These are phyloP conservation scores for Colletotrichum incanum DNA, from an alignment of 2,329 filamentous ascomycete species.

Conservation along the genomic window DNA sequence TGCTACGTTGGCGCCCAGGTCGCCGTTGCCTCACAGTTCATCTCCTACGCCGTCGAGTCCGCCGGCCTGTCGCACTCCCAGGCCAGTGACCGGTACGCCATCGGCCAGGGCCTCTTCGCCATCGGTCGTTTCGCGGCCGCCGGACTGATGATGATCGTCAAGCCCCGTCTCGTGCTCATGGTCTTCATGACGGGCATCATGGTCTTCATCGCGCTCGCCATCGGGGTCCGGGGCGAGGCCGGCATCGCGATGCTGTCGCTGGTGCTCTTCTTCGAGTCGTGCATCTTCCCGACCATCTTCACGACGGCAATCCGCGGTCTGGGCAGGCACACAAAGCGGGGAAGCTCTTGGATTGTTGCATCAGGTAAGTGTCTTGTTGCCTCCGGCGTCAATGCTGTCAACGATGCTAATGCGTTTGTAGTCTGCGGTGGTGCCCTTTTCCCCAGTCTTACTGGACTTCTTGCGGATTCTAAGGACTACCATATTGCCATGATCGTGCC, in stretches of 20 bases:
- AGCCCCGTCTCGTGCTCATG: conserved; percentile 70
- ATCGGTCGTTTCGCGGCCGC: conserved; percentile 72
- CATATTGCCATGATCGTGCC: conserved; percentile 77
- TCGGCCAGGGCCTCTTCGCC: conserved; percentile 73
- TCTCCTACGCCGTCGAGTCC: conserved; percentile 60
- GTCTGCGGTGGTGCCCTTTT: conserved; percentile 33
- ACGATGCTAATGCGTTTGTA: background rate
- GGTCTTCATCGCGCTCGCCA: conserved; percentile 68
- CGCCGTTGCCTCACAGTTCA: conserved; percentile 68
- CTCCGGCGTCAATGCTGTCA: background rate
- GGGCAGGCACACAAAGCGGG: conserved; percentile 69
- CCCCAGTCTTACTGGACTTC: conserved; percentile 27
- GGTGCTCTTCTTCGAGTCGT: conserved; percentile 71
- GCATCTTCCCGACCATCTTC: conserved; percentile 73
- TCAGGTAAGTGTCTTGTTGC: conserved; percentile 5
- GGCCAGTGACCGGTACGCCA: conserved; percentile 67
- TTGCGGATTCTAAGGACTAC: conserved; percentile 31
- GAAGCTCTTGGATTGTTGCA: conserved; percentile 55
- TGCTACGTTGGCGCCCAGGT: conserved; percentile 75
- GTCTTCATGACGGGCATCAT: conserved; percentile 67
- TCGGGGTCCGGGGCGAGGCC: conserved; percentile 65
- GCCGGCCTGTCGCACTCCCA: conserved; percentile 50
- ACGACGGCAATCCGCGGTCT: conserved; percentile 69
- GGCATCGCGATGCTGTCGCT: conserved; percentile 70
- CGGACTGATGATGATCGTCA: conserved; percentile 69